Evolutionary conservation across 257 asterid species (phyloP).

Genomic region (Fraxinus quadrangulata): DNA sequence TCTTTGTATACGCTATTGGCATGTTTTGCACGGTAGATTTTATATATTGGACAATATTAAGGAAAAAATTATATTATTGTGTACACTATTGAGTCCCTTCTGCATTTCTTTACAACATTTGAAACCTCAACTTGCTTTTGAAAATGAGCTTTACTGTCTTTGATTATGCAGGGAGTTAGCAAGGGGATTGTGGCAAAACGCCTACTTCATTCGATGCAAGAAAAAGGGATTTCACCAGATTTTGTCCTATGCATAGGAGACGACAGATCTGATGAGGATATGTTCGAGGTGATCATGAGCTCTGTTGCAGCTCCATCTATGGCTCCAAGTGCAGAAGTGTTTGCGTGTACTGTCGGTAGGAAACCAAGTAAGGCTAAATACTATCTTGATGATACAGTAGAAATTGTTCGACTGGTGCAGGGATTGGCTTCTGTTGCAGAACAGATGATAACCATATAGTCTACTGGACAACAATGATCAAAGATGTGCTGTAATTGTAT

Average conservation of each 20-base stretch:
- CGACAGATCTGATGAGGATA: slow-evolving; percentile 82
- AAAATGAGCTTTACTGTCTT: not conserved
- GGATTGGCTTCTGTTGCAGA: slow-evolving; percentile 79
- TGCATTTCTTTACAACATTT: not conserved
- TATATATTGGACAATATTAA: too few species aligned
- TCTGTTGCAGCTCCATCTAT: slow-evolving; percentile 61
- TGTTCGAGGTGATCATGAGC: slow-evolving; percentile 77
- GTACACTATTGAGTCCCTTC: not conserved
- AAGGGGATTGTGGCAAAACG: slow-evolving; percentile 87
- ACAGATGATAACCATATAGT: slow-evolving; percentile 40
- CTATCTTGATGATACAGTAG: slow-evolving; percentile 79
- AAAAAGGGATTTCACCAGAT: slow-evolving; percentile 60
- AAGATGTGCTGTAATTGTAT: not conserved
- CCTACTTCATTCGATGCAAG: slow-evolving; percentile 64
- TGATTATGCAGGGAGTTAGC: slow-evolving; percentile 69
- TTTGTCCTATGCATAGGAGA: slow-evolving; percentile 84
- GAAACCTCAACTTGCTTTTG: not conserved
- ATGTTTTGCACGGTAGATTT: not conserved
- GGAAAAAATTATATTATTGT: not conserved
- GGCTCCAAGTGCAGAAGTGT: slow-evolving; percentile 78
- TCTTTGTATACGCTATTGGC: not conserved
- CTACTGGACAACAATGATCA: not conserved
- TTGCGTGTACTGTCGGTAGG: slow-evolving; percentile 80
- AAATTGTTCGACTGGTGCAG: slow-evolving; percentile 70
- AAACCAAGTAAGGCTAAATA: slow-evolving; percentile 91